A percentile compares a stretch with the other conserved stretches of the same genome.
Conservation (phyloP, 2,329 filamentous ascomycete genomes). For the Acrocalymma vagum region DNA sequence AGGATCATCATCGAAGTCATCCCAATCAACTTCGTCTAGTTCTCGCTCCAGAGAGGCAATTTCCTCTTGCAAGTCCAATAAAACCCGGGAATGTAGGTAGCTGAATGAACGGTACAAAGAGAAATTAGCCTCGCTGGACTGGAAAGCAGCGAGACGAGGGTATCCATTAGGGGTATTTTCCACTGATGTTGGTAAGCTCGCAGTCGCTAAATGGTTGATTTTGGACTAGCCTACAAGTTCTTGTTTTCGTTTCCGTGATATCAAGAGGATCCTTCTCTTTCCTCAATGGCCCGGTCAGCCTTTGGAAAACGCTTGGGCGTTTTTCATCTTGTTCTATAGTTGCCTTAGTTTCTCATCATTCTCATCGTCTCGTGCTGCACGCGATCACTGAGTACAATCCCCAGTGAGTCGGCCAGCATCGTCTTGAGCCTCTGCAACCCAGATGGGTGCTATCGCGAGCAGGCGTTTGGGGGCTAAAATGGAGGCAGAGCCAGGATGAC, state of each 20-base stretch:
- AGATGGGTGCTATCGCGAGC: neutral
- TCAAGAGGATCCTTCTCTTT: conserved; percentile 35
- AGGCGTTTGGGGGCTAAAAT: conserved; percentile 20
- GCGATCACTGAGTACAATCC: too few species aligned
- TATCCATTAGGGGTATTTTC: conserved; percentile 50
- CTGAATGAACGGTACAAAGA: conserved; percentile 50
- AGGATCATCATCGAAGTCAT: conserved; percentile 33
- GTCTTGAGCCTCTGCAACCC: too few species aligned
- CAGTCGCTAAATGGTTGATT: conserved; percentile 2
- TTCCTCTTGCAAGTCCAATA: conserved; percentile 49
- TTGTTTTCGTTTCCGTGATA: conserved; percentile 43
- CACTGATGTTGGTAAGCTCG: conserved; percentile 34
- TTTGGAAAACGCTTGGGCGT: conserved; percentile 31
- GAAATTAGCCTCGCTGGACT: conserved; percentile 50
- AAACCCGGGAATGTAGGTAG: conserved; percentile 49
- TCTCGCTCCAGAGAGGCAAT: conserved; percentile 47
- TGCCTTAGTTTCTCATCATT: conserved; percentile 17
- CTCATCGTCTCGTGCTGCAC: too few species aligned
- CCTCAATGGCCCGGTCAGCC: conserved; percentile 41
- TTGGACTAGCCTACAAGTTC: conserved; percentile 33
- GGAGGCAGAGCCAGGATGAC: conserved; percentile 19
- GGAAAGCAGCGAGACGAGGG: conserved; percentile 48
- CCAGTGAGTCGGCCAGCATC: too few species aligned
- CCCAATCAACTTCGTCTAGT: conserved; percentile 44
- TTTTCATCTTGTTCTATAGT: conserved; percentile 29